Base-by-base conservation (phyloP, 805 yeast genomes). In the Wickerhamiella siamensis region DNA sequence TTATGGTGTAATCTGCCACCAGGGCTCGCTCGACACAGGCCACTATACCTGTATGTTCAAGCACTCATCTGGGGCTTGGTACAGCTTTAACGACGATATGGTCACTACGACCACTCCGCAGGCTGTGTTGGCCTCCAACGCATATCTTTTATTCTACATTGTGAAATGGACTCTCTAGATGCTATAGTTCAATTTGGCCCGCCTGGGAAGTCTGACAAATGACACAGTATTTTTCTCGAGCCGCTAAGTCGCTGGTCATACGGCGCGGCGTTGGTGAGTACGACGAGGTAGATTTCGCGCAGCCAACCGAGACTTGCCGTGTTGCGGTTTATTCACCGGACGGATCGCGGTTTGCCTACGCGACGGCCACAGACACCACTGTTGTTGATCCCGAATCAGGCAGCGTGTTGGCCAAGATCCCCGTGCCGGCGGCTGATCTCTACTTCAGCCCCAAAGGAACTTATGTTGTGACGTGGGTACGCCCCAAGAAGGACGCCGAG, bases 11-110 rank as follows among this genome's bases (percentile, higher is more conserved):
- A 79, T 91, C 8, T 76, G 84, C 52, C 98, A 91, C 59, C 77
- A 76, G 27, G 99, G 99, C 1, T 77, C 88, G 16, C 91, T 88
- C 5, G 84, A 84, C 57, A 91, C 96, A 2, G 99, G 99, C 9
- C 99, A 91, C 59, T 91, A 91, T 58, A 71, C 87, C 12, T 79
- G 91, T 15, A 69, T 78, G 52, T 72, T 83, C 46, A 88, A 87
- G 40, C 54, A 47, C 41, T 26, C 40, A 31, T 39, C 48, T 16
- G 51, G 52, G 16, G 38, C 44, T 52, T 91, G 99, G 99, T 80
- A 80, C 57, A 77, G 75, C 57, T 87, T 86, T 57, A 95, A 91
- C 56, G 99, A 91, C 62, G 76, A 91, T 15, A 75, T 77, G 52
- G 80, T 91, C 12, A 73, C 86, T 2, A 58, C 74, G 42, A 70